Base-by-base conservation (phyloP, 306 rosid species). In the Acmispon strigosus region DNA sequence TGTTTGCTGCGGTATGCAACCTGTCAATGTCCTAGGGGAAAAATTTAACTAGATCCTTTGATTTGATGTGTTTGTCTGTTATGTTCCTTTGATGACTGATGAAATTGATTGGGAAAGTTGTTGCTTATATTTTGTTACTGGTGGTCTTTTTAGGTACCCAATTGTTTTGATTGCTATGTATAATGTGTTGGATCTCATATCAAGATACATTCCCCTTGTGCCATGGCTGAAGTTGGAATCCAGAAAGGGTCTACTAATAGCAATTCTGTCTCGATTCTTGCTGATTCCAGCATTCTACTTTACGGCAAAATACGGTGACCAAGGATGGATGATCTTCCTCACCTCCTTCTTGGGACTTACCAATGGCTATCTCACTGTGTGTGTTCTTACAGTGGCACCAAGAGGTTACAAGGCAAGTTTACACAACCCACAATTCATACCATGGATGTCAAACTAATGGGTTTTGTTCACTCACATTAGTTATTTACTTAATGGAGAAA, bases 311-410 rank as follows among this genome's bases (percentile, higher is more conserved):
- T 90, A 86, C 37, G 96, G 85, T 24, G 92, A 86, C 37, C 86
- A 90, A 49, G 96, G 96, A 39, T 90, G 96, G 90, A 86, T 90
- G 96, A 86, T 92, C 57, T 7, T 88, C 32, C 93, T 90, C 59
- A 67, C 70, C 8, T 86, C 94, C 8, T 58, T 92, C 47, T 64
- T 92, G 76, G 96, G 94, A 57, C 69, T 89, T 15, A 81, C 92
- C 75, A 92, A 87, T 72, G 98, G 98, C 60, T 78, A 92, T 69
- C 92, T 87, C 51, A 87, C 88, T 4, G 97, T 92, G 2, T 92
- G 96, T 84, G 81, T 89, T 34, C 84, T 89, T 57, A 89, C 89
- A 0, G 79, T 78, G 8, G 94, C 94, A 55, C 96, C 98, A 0
- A 87, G 75, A 64, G 89, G 94, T 19, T 92, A 85, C 83, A 89